Base-by-base conservation (phyloP, 2,329 filamentous ascomycete species). In the Sporothrix mexicana region DNA sequence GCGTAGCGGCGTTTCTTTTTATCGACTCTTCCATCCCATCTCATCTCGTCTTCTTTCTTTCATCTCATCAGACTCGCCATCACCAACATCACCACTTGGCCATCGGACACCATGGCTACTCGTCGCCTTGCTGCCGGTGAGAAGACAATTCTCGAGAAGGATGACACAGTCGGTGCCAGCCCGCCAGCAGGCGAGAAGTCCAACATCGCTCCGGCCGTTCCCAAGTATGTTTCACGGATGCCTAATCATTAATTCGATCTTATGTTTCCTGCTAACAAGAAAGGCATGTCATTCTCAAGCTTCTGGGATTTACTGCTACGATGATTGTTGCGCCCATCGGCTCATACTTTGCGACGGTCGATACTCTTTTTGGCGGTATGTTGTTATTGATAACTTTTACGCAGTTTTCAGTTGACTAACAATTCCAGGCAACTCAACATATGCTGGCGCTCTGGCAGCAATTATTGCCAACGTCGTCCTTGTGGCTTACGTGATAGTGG, bases 391-490 rank as follows among this genome's bases (percentile, higher is more conserved):
- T 20, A 7, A 1, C 43, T 49, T 20, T 45, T 15, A 10, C 1
- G 13, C 62, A 15, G 0, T 17, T 53, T 20, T 43, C 30, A 25
- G 20, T 66, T 15, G 47, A 23, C 55, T 71, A n/a, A 36, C 70
- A 25, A 13, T 36, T n/a, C 4, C 36, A 97, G 95, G 94, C 77
- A 97, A 97, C 82, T 88, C 94, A 15, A 97, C 95, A 1, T 95
- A 90, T 77, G 94, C 95, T 3, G 96, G 95, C 15, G 94, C 90
- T 0, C 85, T 92, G 47, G 96, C 96, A 1, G 96, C 96, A 23
- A 83, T 98, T 69, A 90, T 97, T 80, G 96, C 96, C 13, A 99
- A 99, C 78, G 88, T 97, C 1, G 94, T 99, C 3, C 84, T 99
- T 69, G 88, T 98, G 73, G 90, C 88, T n/a, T 99, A 98, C 81